These are phyloP conservation scores for Fusarium robinianum DNA, from an alignment of 2,329 filamentous ascomycete species.

Conservation along the genomic window DNA sequence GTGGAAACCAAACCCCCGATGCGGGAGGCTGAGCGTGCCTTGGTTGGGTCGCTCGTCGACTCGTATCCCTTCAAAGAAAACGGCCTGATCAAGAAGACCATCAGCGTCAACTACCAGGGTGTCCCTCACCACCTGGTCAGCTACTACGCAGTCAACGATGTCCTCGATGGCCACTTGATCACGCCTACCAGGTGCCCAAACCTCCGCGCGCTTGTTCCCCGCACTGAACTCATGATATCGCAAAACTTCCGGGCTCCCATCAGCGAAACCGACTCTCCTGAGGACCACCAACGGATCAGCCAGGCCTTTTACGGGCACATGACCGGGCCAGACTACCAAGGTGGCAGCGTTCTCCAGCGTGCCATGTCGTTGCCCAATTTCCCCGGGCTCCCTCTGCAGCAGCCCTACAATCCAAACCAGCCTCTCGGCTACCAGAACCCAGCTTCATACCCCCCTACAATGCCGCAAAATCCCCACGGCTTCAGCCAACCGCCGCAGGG, in stretches of 20 bases:
- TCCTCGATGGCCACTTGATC: conserved; percentile 62
- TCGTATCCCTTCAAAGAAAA: conserved; percentile 84
- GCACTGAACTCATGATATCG: conserved; percentile 60
- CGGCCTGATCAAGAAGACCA: conserved; percentile 90
- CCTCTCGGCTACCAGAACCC: too few species aligned
- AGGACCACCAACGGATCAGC: conserved; percentile 14
- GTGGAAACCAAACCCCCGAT: conserved; percentile 20
- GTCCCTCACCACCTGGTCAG: conserved; percentile 84
- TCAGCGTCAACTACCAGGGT: conserved; percentile 75
- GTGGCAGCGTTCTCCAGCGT: conserved; percentile 32
- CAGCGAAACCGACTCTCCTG: conserved; percentile 57
- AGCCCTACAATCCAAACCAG: too few species aligned
- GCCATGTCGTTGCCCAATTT: conserved; percentile 34
- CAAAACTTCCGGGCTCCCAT: conserved; percentile 71
- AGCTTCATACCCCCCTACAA: conserved; percentile 11
- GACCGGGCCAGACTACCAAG: conserved; percentile 15
- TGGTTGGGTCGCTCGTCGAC: conserved; percentile 85
- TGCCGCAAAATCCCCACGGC: conserved; percentile 19
- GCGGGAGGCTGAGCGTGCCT: conserved; percentile 43
- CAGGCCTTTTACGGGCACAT: conserved; percentile 14
- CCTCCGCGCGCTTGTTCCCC: conserved; percentile 53
- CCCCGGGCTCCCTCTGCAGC: conserved; percentile 12
- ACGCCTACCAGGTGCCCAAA: conserved; percentile 58
- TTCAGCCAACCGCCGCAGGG: conserved; percentile 14
- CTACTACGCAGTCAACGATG: conserved; percentile 84